A percentile compares a stretch with the other conserved stretches of the same genome.
These are phyloP conservation scores for Geranomyces variabilis DNA, from an alignment of 192 early-diverging fungal species.

Conservation along the genomic window DNA sequence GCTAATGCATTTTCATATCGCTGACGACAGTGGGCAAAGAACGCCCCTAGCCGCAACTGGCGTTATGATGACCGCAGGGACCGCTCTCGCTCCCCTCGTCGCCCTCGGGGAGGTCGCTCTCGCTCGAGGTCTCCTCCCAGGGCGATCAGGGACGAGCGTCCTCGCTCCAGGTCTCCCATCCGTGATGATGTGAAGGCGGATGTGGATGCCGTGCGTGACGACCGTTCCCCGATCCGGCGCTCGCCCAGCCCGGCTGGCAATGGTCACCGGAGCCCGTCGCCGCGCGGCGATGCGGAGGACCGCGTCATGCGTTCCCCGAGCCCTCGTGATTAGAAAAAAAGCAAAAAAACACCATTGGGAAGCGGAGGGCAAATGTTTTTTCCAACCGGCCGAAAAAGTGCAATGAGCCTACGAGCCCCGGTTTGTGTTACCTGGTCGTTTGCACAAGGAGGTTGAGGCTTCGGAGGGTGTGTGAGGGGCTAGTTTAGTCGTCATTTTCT, in stretches of 20 bases:
- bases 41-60: slow-evolving; percentile 78
- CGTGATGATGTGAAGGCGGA: slow-evolving; percentile 9
- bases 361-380: no score
- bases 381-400: no score
- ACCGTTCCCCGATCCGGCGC: slow-evolving; percentile 4
- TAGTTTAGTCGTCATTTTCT: no score
- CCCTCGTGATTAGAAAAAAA: slow-evolving; percentile 25
- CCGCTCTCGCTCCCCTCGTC: slow-evolving; percentile 36
- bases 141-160: neutral
- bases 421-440: no score
- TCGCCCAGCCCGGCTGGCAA: slow-evolving; percentile 18
- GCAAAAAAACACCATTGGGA: no score
- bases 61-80: slow-evolving; percentile 61
- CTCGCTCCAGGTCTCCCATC: slow-evolving; percentile 17
- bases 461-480: no score
- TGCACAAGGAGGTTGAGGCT: no score
- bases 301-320: slow-evolving; percentile 3
- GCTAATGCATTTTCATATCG: no score
- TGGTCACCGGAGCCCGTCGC: slow-evolving; percentile 21
- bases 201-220: neutral
- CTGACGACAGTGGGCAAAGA: slow-evolving; percentile 77
- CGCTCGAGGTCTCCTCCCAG: slow-evolving; percentile 25
- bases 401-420: no score
- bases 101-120: slow-evolving; percentile 24
- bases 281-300: slow-evolving; percentile 3